Conservation (phyloP, 441 rosid genomes). For the Erodium texanum region DNA sequence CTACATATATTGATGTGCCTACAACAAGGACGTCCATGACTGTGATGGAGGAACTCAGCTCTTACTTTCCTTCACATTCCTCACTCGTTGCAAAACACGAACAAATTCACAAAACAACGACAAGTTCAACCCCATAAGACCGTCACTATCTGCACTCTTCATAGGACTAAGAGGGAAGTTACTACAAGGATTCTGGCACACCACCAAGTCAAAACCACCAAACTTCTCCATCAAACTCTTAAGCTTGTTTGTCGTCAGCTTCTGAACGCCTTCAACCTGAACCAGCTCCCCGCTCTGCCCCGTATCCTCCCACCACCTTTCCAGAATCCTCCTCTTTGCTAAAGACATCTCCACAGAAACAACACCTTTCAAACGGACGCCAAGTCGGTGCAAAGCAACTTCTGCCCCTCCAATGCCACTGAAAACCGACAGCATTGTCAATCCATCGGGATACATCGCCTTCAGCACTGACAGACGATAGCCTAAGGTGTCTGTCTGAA, state of each 20-base stretch:
- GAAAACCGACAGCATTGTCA: conserved; percentile 63
- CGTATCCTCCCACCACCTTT: conserved; percentile 61
- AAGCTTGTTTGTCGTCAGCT: conserved; percentile 46
- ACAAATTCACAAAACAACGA: conserved; percentile 58
- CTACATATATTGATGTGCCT: not conserved
- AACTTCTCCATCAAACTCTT: conserved; percentile 38
- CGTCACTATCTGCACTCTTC: conserved; percentile 12
- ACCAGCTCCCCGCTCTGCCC: conserved; percentile 73
- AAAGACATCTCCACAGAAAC: conserved; percentile 60
- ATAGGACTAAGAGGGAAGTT: conserved; percentile 21
- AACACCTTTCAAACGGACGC: conserved; percentile 57
- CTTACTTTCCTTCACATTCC: conserved; percentile 35
- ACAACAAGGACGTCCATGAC: not conserved
- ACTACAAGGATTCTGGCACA: conserved; percentile 63
- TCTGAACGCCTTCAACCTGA: conserved; percentile 52
- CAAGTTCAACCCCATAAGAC: conserved; percentile 40
- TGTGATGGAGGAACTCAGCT: conserved; percentile 15
- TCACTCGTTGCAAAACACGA: conserved; percentile 58
- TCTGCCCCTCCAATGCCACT: conserved; percentile 83
- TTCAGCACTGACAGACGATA: conserved; percentile 77
- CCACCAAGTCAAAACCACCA: conserved; percentile 58
- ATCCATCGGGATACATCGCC: conserved; percentile 51
- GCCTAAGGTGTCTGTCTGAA: conserved; percentile 76
- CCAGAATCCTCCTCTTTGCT: conserved; percentile 44
- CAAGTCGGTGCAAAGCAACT: conserved; percentile 55